Percentiles rank a stretch among this genome's conserved stretches.
These are phyloP conservation scores for Wickerhamomyces silvicola DNA, from an alignment of 805 yeast genomes.

Conservation along the genomic window DNA sequence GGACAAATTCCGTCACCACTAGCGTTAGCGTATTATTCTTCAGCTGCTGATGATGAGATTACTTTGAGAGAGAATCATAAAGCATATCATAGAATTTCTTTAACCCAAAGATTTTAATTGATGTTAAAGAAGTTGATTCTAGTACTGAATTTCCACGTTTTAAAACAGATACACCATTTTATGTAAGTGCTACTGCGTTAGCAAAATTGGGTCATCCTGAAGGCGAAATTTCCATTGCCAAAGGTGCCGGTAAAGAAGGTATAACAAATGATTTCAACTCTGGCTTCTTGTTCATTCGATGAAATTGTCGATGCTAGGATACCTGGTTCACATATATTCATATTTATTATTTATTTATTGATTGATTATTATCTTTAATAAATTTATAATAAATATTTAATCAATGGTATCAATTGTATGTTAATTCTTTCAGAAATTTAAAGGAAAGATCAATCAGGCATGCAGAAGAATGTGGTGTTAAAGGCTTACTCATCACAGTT, in stretches of 20 bases:
- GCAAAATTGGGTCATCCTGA: slow-evolving; percentile 91
- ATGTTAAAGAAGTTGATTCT: slow-evolving; percentile 68
- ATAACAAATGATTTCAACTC: slow-evolving; percentile 89
- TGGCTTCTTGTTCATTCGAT: slow-evolving; percentile 83
- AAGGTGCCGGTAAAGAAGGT: slow-evolving; percentile 68
- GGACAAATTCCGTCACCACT: slow-evolving; percentile 65
- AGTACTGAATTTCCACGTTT: slow-evolving; percentile 74
- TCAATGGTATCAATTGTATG: slow-evolving; percentile 88
- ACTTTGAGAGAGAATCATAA: slow-evolving; percentile 85
- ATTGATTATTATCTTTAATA: no score
- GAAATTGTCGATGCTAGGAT: slow-evolving; percentile 71
- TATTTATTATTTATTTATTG: no score
- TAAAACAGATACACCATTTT: slow-evolving; percentile 68
- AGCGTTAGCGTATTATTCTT: slow-evolving; percentile 91
- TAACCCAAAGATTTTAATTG: slow-evolving; percentile 75
- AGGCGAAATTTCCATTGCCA: slow-evolving; percentile 82
- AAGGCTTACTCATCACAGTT: slow-evolving; percentile 81
- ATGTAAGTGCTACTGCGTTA: slow-evolving; percentile 86
- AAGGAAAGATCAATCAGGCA: slow-evolving; percentile 57
- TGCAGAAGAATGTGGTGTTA: slow-evolving; percentile 69
- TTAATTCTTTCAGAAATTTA: slow-evolving; percentile 66
- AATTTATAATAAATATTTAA: no score
- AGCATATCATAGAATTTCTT: slow-evolving; percentile 87
- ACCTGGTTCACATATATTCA: slow-evolving; percentile 61
- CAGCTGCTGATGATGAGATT: slow-evolving; percentile 91